Base-by-base conservation (phyloP, 768 basidiomycete genomes). In the Podaxis sp. region DNA sequence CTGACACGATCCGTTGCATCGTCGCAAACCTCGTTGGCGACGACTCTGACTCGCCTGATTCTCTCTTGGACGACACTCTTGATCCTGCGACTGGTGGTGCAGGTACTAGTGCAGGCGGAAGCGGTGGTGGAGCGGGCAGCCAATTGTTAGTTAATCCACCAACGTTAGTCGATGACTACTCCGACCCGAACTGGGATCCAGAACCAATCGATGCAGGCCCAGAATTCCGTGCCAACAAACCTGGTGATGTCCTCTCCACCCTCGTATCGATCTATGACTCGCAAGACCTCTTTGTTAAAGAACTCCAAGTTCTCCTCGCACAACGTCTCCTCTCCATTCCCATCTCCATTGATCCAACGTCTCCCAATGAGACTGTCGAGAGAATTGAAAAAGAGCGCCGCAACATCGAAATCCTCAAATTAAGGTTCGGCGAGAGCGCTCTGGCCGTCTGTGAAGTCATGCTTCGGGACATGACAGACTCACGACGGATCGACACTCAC, bases 201-300 rank as follows among this genome's bases (percentile, higher is more conserved):
- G 95, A 98, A 69, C 95, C 97, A 0, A 82, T 95, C 57, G 97
- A 99, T 72, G 97, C 97, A 35, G 97, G 95, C 0, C 93, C 93
- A 59, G 96, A 95, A 64, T 99, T 97, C 76, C 82, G 94, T 37
- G 85, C 91, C 1, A 95, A 90, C 69, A 95, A 91, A 70, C 87
- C 92, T 0, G 91, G 91, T 66, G 97, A 98, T 68, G 87, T 98
- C 62, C 89, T 98, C 68, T 95, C 93, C 70, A 96, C 96, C 0
- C 86, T 98, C 1, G 95, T 98, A 65, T 94, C 91, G 71, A 98
- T 98, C 65, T 98, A 98, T 67, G 95, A 98, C 70, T 95, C 95
- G 1, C 91, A 94, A 69, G 97, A 98, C 65, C 82, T 98, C 7
- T 98, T 99, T 67, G 85, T 98, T 66, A 96, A 93, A 70, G 97